phyloP scores from a whole-genome alignment of 208 protist species.

The Leishmania amazonensis region DNA sequence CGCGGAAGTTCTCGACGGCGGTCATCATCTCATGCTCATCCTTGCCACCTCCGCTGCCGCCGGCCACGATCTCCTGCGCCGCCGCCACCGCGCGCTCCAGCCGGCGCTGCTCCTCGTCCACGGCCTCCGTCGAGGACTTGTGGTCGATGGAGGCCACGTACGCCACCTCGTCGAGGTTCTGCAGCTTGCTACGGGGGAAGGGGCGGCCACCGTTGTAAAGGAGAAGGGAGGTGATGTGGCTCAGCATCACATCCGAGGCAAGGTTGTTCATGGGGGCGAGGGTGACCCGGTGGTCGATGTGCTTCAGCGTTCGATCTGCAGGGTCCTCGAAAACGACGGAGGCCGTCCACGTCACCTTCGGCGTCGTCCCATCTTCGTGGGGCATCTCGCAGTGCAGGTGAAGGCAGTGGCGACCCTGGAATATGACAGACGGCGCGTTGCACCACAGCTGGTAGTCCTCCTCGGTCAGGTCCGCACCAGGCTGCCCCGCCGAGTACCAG shows the following conservation, averaged over 20 bases:
- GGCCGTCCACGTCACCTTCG: constrained; percentile 45
- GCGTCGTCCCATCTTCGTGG: constrained; percentile 24
- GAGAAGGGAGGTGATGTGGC: constrained; percentile 52
- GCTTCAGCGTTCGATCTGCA: constrained; percentile 31
- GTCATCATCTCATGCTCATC: constrained; percentile 34
- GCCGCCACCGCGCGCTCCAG: constrained; percentile 31
- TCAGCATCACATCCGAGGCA: constrained; percentile 67
- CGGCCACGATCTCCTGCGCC: constrained; percentile 25
- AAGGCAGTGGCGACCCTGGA: constrained; percentile 39
- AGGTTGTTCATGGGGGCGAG: constrained; percentile 37
- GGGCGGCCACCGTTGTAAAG: constrained; percentile 55
- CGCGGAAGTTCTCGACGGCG: constrained; percentile 40
- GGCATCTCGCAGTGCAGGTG: constrained; percentile 63
- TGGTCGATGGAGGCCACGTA: constrained; percentile 38
- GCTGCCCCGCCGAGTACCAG: constrained; percentile 74
- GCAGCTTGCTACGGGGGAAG: constrained; percentile 49
- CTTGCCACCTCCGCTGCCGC: constrained; percentile 39
- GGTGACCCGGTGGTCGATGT: constrained; percentile 31
- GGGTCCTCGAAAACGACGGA: constrained; percentile 33
- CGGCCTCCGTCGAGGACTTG: constrained; percentile 29
- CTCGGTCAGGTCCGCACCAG: constrained; percentile 21
- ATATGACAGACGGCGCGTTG: constrained; percentile 45
- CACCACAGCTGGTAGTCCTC: constrained; percentile 62
- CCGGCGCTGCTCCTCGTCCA: constrained; percentile 34
- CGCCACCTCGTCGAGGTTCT: constrained; percentile 76